These are phyloP conservation scores for Talaromyces liani DNA, from an alignment of 495 filamentous ascomycete genomes.

Conservation along the genomic window DNA sequence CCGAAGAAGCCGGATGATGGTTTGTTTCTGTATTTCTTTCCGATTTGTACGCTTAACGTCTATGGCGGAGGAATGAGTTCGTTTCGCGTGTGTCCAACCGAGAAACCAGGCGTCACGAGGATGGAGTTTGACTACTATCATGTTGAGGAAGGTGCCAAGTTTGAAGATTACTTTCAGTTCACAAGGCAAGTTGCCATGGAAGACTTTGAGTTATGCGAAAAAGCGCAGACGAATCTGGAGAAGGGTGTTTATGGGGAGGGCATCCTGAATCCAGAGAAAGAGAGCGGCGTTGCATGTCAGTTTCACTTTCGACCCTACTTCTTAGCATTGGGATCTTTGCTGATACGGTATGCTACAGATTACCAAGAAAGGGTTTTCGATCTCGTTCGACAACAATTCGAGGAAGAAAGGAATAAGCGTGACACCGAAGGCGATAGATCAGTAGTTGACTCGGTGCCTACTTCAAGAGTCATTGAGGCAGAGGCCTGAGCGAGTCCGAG, in stretches of 20 bases:
- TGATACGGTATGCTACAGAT: constrained; percentile 20
- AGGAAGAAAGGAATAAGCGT: constrained; percentile 22
- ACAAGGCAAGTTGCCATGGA: constrained; percentile 54
- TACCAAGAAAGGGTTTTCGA: constrained; percentile 51
- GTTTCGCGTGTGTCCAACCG: constrained; percentile 50
- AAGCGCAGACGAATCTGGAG: constrained; percentile 47
- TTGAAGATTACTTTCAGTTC: constrained; percentile 54
- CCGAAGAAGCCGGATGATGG: constrained; percentile 48
- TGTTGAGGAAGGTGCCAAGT: constrained; percentile 42
- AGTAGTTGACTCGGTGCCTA: constrained; percentile 10
- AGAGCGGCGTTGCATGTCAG: constrained; percentile 50
- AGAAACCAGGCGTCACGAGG: constrained; percentile 42
- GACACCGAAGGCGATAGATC: constrained; percentile 2
- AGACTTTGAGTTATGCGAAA: constrained; percentile 55
- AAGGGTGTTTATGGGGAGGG: constrained; percentile 52
- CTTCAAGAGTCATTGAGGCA: constrained; percentile 7
- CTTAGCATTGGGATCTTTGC: not conserved
- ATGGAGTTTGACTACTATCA: constrained; percentile 63
- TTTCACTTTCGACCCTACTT: constrained; percentile 3
- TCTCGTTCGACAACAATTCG: constrained; percentile 43
- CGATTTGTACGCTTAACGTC: constrained; percentile 53
- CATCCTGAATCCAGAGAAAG: constrained; percentile 50
- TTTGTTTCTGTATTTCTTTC: constrained; percentile 55
- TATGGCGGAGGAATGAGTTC: constrained; percentile 55
- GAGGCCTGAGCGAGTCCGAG: not conserved